Percentiles rank a stretch among this genome's conserved stretches.
These are phyloP conservation scores for Nothophaeocryptopus gaeumannii DNA, from an alignment of 2,329 filamentous ascomycete species.

Conservation along the genomic window DNA sequence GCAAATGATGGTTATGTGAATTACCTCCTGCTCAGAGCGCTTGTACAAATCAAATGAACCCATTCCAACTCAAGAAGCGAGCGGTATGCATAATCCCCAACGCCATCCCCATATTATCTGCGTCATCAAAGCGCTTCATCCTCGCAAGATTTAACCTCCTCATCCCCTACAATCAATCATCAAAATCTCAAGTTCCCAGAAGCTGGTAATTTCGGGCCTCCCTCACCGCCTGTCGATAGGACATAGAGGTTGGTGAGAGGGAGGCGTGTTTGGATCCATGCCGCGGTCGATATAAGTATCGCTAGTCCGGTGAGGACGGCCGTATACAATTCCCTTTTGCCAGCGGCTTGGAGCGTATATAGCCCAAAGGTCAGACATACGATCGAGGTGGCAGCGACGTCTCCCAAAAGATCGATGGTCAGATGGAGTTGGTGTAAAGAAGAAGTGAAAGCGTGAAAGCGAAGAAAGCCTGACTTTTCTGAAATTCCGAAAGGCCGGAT, in stretches of 20 bases:
- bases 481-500: slow-evolving; percentile 13
- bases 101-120: too few species aligned
- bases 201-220: neutral
- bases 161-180: too few species aligned
- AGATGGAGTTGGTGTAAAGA: slow-evolving; percentile 6
- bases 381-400: slow-evolving; percentile 13
- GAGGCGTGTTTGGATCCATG: slow-evolving; percentile 7
- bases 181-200: slow-evolving; percentile 10
- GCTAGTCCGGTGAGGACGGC: slow-evolving; percentile 5
- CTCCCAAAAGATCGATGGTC: slow-evolving; percentile 9
- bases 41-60: too few species aligned
- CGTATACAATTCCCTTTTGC: slow-evolving; percentile 7
- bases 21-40: too few species aligned
- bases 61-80: too few species aligned
- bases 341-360: slow-evolving; percentile 9
- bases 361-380: slow-evolving; percentile 13
- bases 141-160: too few species aligned
- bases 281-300: neutral
- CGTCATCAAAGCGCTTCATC: too few species aligned
- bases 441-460: slow-evolving; percentile 12
- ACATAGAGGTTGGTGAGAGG: slow-evolving; percentile 5
- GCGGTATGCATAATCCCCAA: too few species aligned
- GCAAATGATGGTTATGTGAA: too few species aligned
- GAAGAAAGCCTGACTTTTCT: slow-evolving; percentile 17
- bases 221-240: neutral